Evolutionary conservation across 2,329 filamentous ascomycete genomes (phyloP).

Genomic region (Colletotrichum sp.): DNA sequence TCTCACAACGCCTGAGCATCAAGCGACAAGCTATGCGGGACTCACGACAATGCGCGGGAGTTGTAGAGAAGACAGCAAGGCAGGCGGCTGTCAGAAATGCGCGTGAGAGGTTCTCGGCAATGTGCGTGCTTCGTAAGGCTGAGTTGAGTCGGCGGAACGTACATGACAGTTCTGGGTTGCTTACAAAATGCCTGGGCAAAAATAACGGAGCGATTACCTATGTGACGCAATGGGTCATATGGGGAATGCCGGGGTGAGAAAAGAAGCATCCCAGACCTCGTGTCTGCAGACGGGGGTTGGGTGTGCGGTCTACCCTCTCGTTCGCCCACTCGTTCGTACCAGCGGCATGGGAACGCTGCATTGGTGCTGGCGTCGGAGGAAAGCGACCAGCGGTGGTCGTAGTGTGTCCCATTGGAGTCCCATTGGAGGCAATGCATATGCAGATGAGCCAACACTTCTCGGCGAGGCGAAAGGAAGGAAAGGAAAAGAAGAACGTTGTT

Average conservation of each 20-base stretch:
- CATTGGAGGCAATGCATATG: background rate
- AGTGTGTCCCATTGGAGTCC: background rate
- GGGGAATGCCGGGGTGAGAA: background rate
- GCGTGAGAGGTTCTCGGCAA: background rate
- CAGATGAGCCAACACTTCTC: background rate
- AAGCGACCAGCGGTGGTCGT: conserved; percentile 4
- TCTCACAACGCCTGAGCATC: background rate
- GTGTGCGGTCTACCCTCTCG: background rate
- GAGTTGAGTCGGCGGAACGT: background rate
- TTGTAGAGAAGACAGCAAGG: background rate
- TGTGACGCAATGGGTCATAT: conserved; percentile 10
- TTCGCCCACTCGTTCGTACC: background rate
- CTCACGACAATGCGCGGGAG: background rate
- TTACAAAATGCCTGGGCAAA: background rate
- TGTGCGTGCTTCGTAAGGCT: conserved; percentile 10
- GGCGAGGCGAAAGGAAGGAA: background rate
- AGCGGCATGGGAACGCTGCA: background rate
- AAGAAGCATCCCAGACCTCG: background rate
- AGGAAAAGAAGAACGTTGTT: background rate
- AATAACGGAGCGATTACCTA: background rate
- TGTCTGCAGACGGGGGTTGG: conserved; percentile 4
- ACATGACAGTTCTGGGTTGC: background rate
- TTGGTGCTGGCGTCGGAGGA: conserved; percentile 14
- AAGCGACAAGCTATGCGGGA: background rate
- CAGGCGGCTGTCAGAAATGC: background rate